Percentiles rank a stretch among this genome's conserved stretches.
Evolutionary conservation across 2,329 filamentous ascomycete species (phyloP).

Genomic region (Botrytis elliptica): DNA sequence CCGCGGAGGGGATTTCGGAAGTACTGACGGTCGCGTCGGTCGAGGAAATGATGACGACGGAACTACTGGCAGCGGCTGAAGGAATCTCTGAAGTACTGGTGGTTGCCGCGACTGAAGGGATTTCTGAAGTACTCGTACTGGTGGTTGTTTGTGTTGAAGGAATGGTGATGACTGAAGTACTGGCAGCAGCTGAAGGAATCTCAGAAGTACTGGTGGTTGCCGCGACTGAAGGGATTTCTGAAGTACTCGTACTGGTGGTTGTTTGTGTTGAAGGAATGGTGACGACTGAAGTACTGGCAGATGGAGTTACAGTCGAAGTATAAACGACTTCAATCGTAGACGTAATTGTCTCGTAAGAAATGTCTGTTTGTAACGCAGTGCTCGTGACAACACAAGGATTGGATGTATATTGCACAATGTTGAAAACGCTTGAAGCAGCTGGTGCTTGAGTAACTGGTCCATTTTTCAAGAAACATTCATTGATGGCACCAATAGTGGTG

Average conservation of each 20-base stretch:
- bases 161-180: neutral
- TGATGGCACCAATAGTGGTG: neutral
- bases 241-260: neutral
- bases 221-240: too few relatives aligned
- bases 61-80: neutral
- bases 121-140: neutral
- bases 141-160: neutral
- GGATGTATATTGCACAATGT: neutral
- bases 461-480: neutral
- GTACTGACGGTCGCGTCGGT: neutral
- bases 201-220: neutral
- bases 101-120: neutral
- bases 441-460: neutral
- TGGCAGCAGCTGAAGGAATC: neutral
- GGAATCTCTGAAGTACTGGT: neutral
- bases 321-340: neutral
- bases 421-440: neutral
- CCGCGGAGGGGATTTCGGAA: neutral
- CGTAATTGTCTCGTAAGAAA: neutral
- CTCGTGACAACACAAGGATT: neutral
- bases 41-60: neutral
- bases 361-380: neutral
- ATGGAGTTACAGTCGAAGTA: neutral
- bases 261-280: neutral
- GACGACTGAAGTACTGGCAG: neutral